phyloP scores from a whole-genome alignment of 1,284 basidiomycete species.

The Ceratobasidium sp. region DNA sequence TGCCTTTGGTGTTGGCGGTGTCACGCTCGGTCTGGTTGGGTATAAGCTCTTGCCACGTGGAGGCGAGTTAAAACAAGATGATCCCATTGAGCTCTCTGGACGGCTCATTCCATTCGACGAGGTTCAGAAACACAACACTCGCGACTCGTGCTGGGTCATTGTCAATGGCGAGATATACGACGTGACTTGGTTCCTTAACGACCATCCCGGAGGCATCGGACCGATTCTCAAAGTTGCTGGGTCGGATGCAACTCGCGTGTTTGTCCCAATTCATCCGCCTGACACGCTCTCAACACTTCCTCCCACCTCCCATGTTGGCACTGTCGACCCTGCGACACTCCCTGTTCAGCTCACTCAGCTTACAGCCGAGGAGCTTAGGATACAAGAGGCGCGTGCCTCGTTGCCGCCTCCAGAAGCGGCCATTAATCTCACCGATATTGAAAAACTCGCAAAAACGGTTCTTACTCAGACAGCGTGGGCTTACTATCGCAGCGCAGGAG shows the following conservation, averaged over 20 bases:
- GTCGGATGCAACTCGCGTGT: slow-evolving; percentile 57
- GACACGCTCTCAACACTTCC: slow-evolving; percentile 50
- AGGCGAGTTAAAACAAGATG: not conserved
- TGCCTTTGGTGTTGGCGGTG: slow-evolving; percentile 36
- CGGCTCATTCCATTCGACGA: slow-evolving; percentile 55
- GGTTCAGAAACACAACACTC: slow-evolving; percentile 59
- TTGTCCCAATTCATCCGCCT: slow-evolving; percentile 53
- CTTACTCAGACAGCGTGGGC: slow-evolving; percentile 57
- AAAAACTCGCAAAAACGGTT: slow-evolving; percentile 51
- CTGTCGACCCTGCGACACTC: slow-evolving; percentile 57
- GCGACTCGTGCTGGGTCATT: slow-evolving; percentile 79
- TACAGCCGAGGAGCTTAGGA: slow-evolving; percentile 56
- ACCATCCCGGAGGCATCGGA: slow-evolving; percentile 60
- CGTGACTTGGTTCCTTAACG: slow-evolving; percentile 79
- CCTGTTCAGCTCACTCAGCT: slow-evolving; percentile 44
- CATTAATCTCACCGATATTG: slow-evolving; percentile 58
- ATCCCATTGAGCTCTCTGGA: not conserved
- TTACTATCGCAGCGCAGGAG: slow-evolving; percentile 59
- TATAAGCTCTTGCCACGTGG: slow-evolving; percentile 31
- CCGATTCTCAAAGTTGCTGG: slow-evolving; percentile 60
- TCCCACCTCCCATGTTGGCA: slow-evolving; percentile 53
- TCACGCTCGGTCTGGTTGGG: slow-evolving; percentile 32
- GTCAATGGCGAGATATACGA: slow-evolving; percentile 78
- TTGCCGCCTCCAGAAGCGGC: slow-evolving; percentile 55
- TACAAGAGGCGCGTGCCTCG: slow-evolving; percentile 53